Evolutionary conservation across 192 early-diverging fungal species (phyloP).

Genomic region (Phlyctochytrium planicorne): DNA sequence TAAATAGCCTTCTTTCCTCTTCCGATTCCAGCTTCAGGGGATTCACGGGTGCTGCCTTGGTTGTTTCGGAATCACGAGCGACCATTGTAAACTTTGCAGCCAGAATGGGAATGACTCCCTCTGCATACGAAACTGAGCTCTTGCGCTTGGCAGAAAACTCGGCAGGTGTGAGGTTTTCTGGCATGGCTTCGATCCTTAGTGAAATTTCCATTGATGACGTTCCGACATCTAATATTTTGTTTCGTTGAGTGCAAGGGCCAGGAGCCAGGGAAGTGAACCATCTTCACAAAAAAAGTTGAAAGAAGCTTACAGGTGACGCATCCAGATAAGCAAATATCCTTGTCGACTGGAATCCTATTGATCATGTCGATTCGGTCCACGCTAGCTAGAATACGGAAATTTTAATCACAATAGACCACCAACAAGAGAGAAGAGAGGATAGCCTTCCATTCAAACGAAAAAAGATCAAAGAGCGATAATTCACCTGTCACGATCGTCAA

Average conservation of each 20-base stretch:
- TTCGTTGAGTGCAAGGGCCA: background rate
- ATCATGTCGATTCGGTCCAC: no score
- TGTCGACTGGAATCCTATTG: no score
- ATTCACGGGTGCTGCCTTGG: conserved; percentile 70
- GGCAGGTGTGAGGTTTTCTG: conserved; percentile 21
- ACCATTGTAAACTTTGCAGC: conserved; percentile 84
- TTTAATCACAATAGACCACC: no score
- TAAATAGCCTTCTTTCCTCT: conserved; percentile 68
- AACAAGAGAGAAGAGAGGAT: no score
- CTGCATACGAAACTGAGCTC: no score
- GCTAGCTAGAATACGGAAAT: no score
- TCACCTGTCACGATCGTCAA: conserved; percentile 74
- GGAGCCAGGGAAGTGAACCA: no score
- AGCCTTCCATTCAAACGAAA: no score
- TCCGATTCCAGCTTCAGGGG: conserved; percentile 72
- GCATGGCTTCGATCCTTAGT: conserved; percentile 34
- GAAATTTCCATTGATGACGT: conserved; percentile 82
- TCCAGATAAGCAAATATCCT: no score
- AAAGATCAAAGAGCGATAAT: no score
- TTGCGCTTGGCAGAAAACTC: conserved; percentile 13
- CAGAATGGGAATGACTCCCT: conserved; percentile 69
- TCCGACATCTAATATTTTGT: conserved; percentile 65
- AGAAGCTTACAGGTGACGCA: no score
- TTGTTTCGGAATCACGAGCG: conserved; percentile 68
- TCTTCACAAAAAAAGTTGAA: no score